Percentiles rank a stretch among this genome's conserved stretches.
phyloP scores from a whole-genome alignment of 2,329 filamentous ascomycete genomes.

The Fusarium citri region DNA sequence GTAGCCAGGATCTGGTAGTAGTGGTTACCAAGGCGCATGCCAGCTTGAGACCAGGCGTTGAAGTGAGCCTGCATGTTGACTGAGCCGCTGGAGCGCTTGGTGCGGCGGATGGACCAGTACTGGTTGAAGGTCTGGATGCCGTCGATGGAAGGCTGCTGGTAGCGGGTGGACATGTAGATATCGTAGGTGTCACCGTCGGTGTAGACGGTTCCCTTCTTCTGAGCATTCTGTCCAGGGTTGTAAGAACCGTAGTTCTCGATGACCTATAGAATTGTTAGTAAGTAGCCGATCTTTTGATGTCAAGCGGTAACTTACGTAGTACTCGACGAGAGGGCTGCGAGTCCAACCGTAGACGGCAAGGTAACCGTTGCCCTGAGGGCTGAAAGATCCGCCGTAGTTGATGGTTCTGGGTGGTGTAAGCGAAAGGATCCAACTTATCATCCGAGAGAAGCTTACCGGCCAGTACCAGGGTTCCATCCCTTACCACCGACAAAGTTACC shows the following conservation, averaged over 20 bases:
- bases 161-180: conserved; percentile 5
- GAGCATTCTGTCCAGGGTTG: conserved; percentile 2
- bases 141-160: conserved; percentile 10
- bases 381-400: conserved; percentile 20
- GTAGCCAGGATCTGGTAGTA: conserved; percentile 20
- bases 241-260: conserved; percentile 11
- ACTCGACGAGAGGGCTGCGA: conserved; percentile 16
- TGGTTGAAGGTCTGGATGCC: conserved; percentile 10
- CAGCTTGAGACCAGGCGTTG: conserved; percentile 15
- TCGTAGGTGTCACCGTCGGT: conserved; percentile 22
- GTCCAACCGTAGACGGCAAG: conserved; percentile 21
- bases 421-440: accelerated
- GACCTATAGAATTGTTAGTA: neutral
- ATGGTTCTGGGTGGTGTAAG: conserved; percentile 3
- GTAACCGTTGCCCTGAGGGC: conserved; percentile 19
- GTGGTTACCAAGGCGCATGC: conserved; percentile 20
- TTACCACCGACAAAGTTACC: conserved; percentile 26
- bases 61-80: conserved; percentile 25
- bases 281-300: accelerated
- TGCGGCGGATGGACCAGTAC: conserved; percentile 26
- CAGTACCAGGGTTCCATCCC: conserved; percentile 24
- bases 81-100: conserved; percentile 10
- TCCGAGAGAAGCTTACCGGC: neutral
- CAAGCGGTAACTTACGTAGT: neutral
- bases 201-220: conserved; percentile 16